phyloP scores from a whole-genome alignment of 805 yeast genomes.

The Suhomyces sp. region DNA sequence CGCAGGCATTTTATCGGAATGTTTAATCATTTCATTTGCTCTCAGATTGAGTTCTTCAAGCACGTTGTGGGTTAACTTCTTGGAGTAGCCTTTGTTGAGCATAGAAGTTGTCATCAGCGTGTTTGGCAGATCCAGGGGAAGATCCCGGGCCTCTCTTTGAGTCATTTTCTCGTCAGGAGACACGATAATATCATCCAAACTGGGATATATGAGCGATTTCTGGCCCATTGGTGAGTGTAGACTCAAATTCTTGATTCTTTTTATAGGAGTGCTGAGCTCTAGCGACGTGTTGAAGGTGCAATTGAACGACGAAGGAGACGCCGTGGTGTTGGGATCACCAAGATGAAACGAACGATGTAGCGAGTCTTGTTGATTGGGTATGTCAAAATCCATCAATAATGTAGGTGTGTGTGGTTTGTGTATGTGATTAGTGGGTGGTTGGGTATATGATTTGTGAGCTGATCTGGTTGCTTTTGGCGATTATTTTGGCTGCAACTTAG shows the following conservation, averaged over 20 bases:
- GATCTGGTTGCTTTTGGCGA: not conserved
- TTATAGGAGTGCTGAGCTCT: constrained; percentile 39
- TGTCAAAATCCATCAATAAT: not conserved
- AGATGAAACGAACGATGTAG: not conserved
- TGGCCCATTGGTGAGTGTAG: constrained; percentile 28
- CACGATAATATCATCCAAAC: constrained; percentile 10
- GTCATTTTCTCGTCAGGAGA: not conserved
- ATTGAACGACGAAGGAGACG: constrained; percentile 3
- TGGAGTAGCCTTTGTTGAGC: constrained; percentile 46
- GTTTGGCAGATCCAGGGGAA: constrained; percentile 2
- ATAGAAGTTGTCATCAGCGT: constrained; percentile 15
- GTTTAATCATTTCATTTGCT: constrained; percentile 35
- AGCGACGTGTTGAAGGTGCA: constrained; percentile 8
- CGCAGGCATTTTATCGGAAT: constrained; percentile 9
- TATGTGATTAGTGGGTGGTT: not conserved
- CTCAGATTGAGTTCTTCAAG: constrained; percentile 43
- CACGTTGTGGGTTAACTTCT: constrained; percentile 44
- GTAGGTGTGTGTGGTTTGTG: not conserved
- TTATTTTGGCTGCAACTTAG: not conserved
- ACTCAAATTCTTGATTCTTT: constrained; percentile 30
- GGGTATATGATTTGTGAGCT: not conserved
- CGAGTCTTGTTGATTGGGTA: not conserved
- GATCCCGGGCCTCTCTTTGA: constrained; percentile 1
- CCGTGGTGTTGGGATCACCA: constrained; percentile 2
- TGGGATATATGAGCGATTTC: constrained; percentile 11